A percentile compares a stretch with the other conserved stretches of the same genome.
Conservation (phyloP, 1,284 basidiomycete genomes). For the Moniliophthora roreri region DNA sequence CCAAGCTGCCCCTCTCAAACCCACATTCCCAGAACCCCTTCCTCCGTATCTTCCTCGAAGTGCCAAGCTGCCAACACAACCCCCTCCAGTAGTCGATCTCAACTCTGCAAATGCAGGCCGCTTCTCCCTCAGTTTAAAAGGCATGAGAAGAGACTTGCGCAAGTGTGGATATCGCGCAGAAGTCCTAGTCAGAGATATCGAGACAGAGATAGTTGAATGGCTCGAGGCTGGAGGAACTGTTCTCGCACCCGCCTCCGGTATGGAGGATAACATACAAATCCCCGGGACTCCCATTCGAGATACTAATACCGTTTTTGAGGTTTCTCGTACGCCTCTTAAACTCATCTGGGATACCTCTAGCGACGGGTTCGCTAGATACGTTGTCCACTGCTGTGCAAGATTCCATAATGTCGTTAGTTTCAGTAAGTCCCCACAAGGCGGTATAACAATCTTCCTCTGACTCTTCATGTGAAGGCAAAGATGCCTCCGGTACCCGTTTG, state of each 20-base stretch:
- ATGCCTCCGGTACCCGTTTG: constrained; percentile 56
- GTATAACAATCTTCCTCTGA: constrained; percentile 5
- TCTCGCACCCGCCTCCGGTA: constrained; percentile 38
- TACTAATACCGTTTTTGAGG: constrained; percentile 57
- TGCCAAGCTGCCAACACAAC: constrained; percentile 45
- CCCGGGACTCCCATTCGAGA: constrained; percentile 49
- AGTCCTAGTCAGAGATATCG: constrained; percentile 62
- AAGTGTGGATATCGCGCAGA: constrained; percentile 59
- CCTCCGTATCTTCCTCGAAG: constrained; percentile 67
- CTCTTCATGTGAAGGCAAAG: constrained; percentile 54
- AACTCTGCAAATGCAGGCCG: constrained; percentile 66
- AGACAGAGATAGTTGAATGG: constrained; percentile 65
- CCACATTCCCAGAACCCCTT: constrained; percentile 76
- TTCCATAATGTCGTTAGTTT: constrained; percentile 78
- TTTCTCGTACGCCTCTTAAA: constrained; percentile 61
- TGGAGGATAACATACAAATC: constrained; percentile 22
- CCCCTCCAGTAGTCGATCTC: constrained; percentile 42
- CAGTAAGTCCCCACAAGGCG: constrained; percentile 49
- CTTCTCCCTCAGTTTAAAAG: constrained; percentile 73
- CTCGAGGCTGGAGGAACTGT: constrained; percentile 55
- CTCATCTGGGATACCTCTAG: constrained; percentile 70
- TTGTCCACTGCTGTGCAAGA: constrained; percentile 78
- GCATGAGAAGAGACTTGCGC: constrained; percentile 67
- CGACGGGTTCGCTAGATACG: constrained; percentile 72
- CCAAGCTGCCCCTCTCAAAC: constrained; percentile 38